Percentiles rank a stretch among this genome's conserved stretches.
These are phyloP conservation scores for Sisymbrium altissimum DNA, from an alignment of 345 rosid genomes.

Conservation along the genomic window DNA sequence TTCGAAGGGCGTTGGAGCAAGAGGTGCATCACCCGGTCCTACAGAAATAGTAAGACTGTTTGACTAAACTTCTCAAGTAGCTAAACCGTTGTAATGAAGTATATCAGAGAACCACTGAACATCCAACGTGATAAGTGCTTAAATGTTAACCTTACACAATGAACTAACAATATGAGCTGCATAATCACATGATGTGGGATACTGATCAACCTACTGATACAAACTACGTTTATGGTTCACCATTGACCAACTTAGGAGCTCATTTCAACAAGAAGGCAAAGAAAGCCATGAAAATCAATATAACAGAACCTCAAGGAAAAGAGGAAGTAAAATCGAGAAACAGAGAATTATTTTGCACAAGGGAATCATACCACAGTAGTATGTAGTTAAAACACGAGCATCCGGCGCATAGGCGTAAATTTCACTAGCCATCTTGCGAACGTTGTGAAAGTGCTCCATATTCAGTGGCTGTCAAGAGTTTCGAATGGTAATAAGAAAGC, in stretches of 20 bases:
- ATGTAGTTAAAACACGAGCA: constrained; percentile 91
- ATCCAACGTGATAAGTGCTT: not conserved
- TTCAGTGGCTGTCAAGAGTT: constrained; percentile 69
- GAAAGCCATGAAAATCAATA: not conserved
- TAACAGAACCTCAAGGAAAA: not conserved
- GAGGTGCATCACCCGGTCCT: constrained; percentile 94
- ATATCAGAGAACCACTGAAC: not conserved
- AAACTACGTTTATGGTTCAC: not conserved
- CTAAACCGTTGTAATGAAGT: not conserved
- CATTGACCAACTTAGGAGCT: not conserved
- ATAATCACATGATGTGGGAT: not conserved
- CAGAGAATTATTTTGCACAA: not conserved
- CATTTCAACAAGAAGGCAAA: constrained; percentile 3
- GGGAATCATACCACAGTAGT: constrained; percentile 70
- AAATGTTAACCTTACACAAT: not conserved
- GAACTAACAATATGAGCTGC: not conserved
- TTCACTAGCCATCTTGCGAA: constrained; percentile 82
- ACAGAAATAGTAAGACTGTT: constrained; percentile 15
- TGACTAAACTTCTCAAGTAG: constrained; percentile 5
- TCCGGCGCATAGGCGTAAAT: constrained; percentile 88
- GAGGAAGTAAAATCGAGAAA: not conserved
- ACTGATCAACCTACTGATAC: not conserved
- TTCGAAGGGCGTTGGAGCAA: constrained; percentile 84
- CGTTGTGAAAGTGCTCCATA: constrained; percentile 75
- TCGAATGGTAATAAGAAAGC: constrained; percentile 15